phyloP scores from a whole-genome alignment of 2,329 filamentous ascomycete genomes.

The Aspergillus hiratsukae region DNA sequence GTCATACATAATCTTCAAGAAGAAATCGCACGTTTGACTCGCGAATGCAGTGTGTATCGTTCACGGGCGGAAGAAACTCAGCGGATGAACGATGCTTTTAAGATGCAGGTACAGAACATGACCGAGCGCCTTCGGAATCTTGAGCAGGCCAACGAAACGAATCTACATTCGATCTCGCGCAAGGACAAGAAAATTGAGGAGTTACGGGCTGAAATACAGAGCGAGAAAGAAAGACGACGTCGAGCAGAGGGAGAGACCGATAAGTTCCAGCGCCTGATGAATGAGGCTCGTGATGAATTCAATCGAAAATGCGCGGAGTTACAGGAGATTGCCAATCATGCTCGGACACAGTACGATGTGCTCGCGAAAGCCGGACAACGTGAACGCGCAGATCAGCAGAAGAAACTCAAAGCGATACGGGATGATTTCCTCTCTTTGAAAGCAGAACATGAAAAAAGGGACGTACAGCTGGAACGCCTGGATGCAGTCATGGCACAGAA shows the following conservation, averaged over 20 bases:
- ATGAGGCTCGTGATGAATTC: slow-evolving; percentile 37
- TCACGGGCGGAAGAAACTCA: slow-evolving; percentile 45
- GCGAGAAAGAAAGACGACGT: slow-evolving; percentile 38
- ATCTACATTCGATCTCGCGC: slow-evolving; percentile 42
- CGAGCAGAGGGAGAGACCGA: slow-evolving; percentile 38
- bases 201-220: slow-evolving; percentile 38
- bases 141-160: slow-evolving; percentile 45
- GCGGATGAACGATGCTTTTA: slow-evolving; percentile 43
- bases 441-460: slow-evolving; percentile 33
- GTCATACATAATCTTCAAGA: slow-evolving; percentile 49
- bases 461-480: slow-evolving; percentile 35
- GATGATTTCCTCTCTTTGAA: slow-evolving; percentile 32
- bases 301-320: slow-evolving; percentile 36
- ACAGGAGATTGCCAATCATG: slow-evolving; percentile 36
- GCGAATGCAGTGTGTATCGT: slow-evolving; percentile 43
- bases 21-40: slow-evolving; percentile 46
- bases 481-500: slow-evolving; percentile 45
- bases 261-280: slow-evolving; percentile 35
- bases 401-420: slow-evolving; percentile 34
- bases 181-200: slow-evolving; percentile 48
- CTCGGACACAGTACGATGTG: slow-evolving; percentile 42
- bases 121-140: slow-evolving; percentile 43
- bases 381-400: slow-evolving; percentile 38
- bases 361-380: slow-evolving; percentile 37
- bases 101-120: slow-evolving; percentile 43